These are phyloP conservation scores for Talaromyces thailandensis DNA, from an alignment of 495 filamentous ascomycete genomes.

Conservation along the genomic window DNA sequence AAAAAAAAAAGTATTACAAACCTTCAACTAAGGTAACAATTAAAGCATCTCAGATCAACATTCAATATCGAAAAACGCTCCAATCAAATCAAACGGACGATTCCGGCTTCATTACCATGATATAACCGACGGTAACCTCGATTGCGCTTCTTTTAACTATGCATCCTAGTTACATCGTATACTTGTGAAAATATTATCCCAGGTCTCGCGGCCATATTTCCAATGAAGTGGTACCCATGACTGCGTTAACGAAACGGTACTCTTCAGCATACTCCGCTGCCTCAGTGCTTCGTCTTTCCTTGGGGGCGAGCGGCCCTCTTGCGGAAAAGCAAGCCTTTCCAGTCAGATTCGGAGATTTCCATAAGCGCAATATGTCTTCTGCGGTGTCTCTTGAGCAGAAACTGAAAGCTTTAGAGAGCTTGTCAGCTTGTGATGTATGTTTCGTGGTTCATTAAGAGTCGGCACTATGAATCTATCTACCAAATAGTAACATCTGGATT, in stretches of 20 bases:
- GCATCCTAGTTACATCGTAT: background rate
- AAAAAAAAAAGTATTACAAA: background rate
- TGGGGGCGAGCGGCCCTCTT: background rate
- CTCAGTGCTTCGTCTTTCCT: background rate
- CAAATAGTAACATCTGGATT: background rate
- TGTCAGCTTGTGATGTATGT: conserved; percentile 42
- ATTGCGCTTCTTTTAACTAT: background rate
- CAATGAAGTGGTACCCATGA: background rate
- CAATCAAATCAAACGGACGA: background rate
- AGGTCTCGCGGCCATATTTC: background rate
- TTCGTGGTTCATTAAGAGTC: background rate
- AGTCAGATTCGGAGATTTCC: background rate
- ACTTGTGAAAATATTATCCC: background rate
- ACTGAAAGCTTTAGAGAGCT: conserved; percentile 26
- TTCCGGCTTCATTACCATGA: background rate
- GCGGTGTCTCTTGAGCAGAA: conserved; percentile 20
- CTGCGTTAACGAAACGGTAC: background rate
- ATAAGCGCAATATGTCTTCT: conserved; percentile 17
- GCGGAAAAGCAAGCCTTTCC: background rate
- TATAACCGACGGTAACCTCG: background rate
- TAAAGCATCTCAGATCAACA: background rate
- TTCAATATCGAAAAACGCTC: background rate
- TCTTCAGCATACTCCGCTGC: background rate
- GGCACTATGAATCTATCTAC: background rate
- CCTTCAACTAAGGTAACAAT: background rate